phyloP scores from a whole-genome alignment of 305 asterid species.

The Plantago lanceolata region DNA sequence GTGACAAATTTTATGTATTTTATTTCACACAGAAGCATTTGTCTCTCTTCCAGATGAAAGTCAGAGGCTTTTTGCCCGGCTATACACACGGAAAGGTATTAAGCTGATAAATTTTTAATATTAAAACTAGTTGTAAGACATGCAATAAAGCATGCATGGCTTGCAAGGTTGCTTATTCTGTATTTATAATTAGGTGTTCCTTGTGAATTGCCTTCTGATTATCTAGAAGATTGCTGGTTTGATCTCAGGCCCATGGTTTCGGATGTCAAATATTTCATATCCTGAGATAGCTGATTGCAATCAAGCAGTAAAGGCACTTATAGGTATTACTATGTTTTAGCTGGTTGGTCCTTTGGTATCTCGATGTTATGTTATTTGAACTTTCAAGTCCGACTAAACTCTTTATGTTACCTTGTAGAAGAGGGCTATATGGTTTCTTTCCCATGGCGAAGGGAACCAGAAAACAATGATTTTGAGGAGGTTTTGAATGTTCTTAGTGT shows the following conservation, averaged over 20 bases:
- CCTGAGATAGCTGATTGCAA: constrained; percentile 66
- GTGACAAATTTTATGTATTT: constrained; percentile 19
- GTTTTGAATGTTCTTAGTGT: constrained; percentile 55
- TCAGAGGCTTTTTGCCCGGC: constrained; percentile 76
- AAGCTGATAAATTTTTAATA: constrained; percentile 22
- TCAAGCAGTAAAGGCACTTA: constrained; percentile 59
- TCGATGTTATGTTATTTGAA: not conserved
- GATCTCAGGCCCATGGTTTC: constrained; percentile 89
- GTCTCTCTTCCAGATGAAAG: constrained; percentile 72
- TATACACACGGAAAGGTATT: constrained; percentile 82
- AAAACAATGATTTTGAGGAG: constrained; percentile 49
- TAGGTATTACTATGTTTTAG: constrained; percentile 47
- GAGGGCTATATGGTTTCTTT: constrained; percentile 58
- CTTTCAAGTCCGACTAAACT: not conserved
- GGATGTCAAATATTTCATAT: constrained; percentile 68
- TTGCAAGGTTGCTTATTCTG: not conserved
- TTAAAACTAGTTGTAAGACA: constrained; percentile 1
- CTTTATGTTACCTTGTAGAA: constrained; percentile 32
- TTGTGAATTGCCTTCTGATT: not conserved
- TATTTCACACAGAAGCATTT: constrained; percentile 51
- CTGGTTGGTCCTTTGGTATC: constrained; percentile 13
- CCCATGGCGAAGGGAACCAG: constrained; percentile 37
- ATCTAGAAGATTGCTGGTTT: constrained; percentile 16
- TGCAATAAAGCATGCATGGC: not conserved
- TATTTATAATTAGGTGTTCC: not conserved